Conservation (phyloP, 2,329 filamentous ascomycete species). For the Tolypocladium amazonense region DNA sequence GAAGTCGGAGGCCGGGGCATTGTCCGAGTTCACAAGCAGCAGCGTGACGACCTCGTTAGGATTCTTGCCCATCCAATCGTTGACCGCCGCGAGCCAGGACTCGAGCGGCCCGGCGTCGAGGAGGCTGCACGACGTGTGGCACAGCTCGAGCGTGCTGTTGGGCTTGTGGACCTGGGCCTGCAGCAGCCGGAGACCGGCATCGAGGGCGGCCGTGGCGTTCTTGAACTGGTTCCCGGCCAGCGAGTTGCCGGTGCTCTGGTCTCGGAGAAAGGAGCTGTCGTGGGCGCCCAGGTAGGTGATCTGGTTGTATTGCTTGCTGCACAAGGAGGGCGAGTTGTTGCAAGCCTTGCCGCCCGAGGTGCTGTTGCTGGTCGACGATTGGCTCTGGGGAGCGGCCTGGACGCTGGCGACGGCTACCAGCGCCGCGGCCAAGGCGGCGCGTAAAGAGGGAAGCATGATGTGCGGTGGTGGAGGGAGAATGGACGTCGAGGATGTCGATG, state of each 20-base stretch:
- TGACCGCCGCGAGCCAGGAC: conserved; percentile 53
- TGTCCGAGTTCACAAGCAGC: conserved; percentile 60
- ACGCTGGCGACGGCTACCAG: conserved; percentile 11
- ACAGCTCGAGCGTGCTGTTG: conserved; percentile 51
- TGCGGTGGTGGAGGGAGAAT: background rate
- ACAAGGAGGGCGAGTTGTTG: conserved; percentile 73
- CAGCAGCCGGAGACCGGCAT: conserved; percentile 60
- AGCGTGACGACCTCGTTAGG: conserved; percentile 68
- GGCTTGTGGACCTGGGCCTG: conserved; percentile 60
- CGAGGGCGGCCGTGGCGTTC: conserved; percentile 60
- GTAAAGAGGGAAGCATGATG: conserved; percentile 13
- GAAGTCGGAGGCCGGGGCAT: conserved; percentile 43
- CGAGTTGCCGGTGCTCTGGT: conserved; percentile 49
- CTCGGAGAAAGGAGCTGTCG: conserved; percentile 61
- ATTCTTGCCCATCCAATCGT: conserved; percentile 58
- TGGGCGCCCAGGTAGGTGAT: conserved; percentile 72
- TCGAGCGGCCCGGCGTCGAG: conserved; percentile 59
- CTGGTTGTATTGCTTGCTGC: conserved; percentile 59
- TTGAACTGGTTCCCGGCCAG: conserved; percentile 63
- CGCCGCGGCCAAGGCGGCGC: conserved; percentile 9
- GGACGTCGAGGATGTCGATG: background rate
- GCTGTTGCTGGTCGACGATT: conserved; percentile 1
- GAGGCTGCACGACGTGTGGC: conserved; percentile 57
- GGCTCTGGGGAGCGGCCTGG: conserved; percentile 13
- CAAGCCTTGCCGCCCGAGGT: conserved; percentile 36